Evolutionary conservation across 495 filamentous ascomycete species (phyloP).

Genomic region (Rhypophila decipiens): DNA sequence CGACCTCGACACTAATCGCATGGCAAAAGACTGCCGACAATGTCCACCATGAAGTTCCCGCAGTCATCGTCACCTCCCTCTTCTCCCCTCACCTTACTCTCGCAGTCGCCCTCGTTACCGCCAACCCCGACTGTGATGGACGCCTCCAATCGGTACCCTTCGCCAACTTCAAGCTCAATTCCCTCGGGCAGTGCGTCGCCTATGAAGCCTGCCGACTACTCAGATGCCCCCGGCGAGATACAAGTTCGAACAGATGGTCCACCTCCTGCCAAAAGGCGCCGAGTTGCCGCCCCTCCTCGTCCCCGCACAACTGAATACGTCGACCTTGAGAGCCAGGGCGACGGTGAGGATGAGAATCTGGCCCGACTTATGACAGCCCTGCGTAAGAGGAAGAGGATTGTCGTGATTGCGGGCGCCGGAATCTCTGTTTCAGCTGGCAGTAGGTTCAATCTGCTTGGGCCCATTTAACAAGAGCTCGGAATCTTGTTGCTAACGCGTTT

Average conservation of each 20-base stretch:
- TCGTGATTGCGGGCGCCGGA: constrained; percentile 91
- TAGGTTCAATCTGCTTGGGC: constrained; percentile 55
- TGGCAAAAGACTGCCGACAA: background rate
- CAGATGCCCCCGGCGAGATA: constrained; percentile 34
- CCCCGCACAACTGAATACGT: constrained; percentile 72
- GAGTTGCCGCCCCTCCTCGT: constrained; percentile 55
- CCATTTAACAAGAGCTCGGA: too few species aligned
- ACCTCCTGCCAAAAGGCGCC: constrained; percentile 68
- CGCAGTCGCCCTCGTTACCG: constrained; percentile 50
- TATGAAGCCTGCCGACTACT: constrained; percentile 23
- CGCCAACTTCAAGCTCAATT: constrained; percentile 30
- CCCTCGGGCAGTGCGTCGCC: constrained; percentile 38
- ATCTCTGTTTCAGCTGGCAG: constrained; percentile 95
- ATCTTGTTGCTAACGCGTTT: constrained; percentile 17
- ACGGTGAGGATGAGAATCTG: constrained; percentile 46
- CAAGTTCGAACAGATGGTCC: constrained; percentile 52
- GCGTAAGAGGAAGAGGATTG: constrained; percentile 86
- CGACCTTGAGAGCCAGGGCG: constrained; percentile 50
- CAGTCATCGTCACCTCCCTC: constrained; percentile 33
- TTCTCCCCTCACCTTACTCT: constrained; percentile 44
- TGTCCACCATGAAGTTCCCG: constrained; percentile 10
- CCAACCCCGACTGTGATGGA: constrained; percentile 40
- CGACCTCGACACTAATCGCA: background rate
- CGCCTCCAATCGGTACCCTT: constrained; percentile 32
- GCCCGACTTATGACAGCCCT: constrained; percentile 67